Conservation (phyloP, 257 asterid species). For the Capsicum baccatum region DNA sequence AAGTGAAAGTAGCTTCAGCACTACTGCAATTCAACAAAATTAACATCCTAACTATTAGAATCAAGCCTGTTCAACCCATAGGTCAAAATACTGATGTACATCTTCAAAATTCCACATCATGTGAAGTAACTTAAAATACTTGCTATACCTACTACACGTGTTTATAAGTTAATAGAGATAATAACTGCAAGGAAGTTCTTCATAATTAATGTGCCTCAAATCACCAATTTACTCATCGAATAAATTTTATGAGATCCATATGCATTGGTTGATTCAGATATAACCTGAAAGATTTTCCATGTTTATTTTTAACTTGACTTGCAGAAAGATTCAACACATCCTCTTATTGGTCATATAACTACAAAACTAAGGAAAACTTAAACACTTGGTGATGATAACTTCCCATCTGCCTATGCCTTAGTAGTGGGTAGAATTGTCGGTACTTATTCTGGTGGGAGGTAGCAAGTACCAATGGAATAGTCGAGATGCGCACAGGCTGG, state of each 20-base stretch:
- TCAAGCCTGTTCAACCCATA: neutral
- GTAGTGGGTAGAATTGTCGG: neutral
- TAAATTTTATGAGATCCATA: neutral
- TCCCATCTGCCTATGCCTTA: neutral
- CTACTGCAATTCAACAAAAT: neutral
- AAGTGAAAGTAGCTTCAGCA: neutral
- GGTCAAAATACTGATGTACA: slow-evolving; percentile 10
- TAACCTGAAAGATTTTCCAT: neutral
- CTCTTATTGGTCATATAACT: neutral
- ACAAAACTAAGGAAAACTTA: neutral
- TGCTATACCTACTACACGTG: neutral
- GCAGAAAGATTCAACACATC: neutral
- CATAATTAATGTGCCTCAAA: neutral
- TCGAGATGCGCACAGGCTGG: neutral
- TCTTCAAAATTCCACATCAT: slow-evolving; percentile 22
- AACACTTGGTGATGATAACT: neutral
- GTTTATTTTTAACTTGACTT: neutral
- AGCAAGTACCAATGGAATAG: neutral
- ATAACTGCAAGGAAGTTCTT: neutral
- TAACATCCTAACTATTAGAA: neutral
- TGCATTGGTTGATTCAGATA: neutral
- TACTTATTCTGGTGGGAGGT: neutral
- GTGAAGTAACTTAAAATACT: slow-evolving; percentile 14
- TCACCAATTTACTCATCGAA: neutral
- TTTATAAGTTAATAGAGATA: slow-evolving; percentile 17